Base-by-base conservation (phyloP, 257 asterid genomes). In the Forsythia suspensa region DNA sequence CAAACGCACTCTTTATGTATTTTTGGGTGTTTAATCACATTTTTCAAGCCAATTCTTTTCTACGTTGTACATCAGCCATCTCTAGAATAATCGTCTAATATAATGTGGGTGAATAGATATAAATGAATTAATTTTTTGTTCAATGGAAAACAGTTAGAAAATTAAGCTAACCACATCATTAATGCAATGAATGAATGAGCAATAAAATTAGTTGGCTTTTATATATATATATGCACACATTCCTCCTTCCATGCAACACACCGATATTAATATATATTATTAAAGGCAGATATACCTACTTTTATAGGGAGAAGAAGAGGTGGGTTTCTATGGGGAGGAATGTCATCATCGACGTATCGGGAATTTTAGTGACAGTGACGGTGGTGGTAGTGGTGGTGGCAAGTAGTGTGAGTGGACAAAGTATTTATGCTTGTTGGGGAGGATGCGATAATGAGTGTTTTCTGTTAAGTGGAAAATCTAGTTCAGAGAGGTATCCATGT, bases 361-460 rank as follows among this genome's bases (percentile, higher is more conserved):
- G n/a, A 12, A 48, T 3, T 12, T 0, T 21, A 24, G 0, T 21
- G 12, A 3, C 2, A 29, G 34, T 7, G 34, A 2, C 3, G 29
- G 24, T 3, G 34, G 15, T 20, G 36, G 4, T 21, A 13, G 15
- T 2, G 6, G 15, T 3, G 5, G 36, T 12, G 6, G 13, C 68
- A 20, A 61, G 68, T 61, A 37, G 37, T 61, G 68, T 61, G 37
- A 61, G 20, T 21, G 68, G 68, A 61, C 68, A 61, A 13, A 61
- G 68, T 61, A 11, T 34, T n/a, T 73, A 73, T 73, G 4, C 77
- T 11, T 73, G 77, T 18, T 73, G 68, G 77, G 77, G 68, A 29
- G 77, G 77, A 52, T 73, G 77, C 68, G 51, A 73, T 21, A 73
- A 73, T 12, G 11, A 15, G 68, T 73, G 67, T 73, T 10, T 73